These are phyloP conservation scores for Arthrobotrys sinensis DNA, from an alignment of 2,329 filamentous ascomycete species.

Conservation along the genomic window DNA sequence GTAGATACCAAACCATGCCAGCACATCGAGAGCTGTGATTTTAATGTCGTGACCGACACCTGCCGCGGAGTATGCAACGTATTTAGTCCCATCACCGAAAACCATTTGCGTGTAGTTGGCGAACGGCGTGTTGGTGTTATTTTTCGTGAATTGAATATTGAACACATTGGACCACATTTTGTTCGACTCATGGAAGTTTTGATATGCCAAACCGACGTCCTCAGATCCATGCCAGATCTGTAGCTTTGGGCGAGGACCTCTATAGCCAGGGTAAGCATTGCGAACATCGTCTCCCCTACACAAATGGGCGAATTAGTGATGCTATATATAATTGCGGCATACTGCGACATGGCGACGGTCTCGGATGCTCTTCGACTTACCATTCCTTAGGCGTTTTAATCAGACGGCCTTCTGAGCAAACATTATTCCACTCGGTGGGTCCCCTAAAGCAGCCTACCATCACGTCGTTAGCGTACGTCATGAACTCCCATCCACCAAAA, in stretches of 20 bases:
- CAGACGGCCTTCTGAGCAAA: conserved; percentile 35
- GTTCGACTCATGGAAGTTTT: conserved; percentile 64
- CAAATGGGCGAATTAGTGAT: not conserved
- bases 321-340: not conserved
- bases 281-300: conserved; percentile 64
- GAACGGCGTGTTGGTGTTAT: conserved; percentile 64
- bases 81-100: conserved; percentile 66
- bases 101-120: conserved; percentile 66
- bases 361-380: not conserved
- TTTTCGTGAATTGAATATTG: conserved; percentile 61
- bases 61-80: conserved; percentile 66
- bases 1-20: conserved; percentile 52
- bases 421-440: conserved; percentile 35
- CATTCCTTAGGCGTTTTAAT: conserved; percentile 52
- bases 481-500: not conserved
- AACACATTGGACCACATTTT: conserved; percentile 64
- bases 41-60: conserved; percentile 60
- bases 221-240: conserved; percentile 67
- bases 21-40: conserved; percentile 36
- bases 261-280: conserved; percentile 67
- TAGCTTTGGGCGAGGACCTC: conserved; percentile 66
- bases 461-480: not conserved
- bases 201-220: conserved; percentile 65
- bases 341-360: too few species aligned
- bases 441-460: conserved; percentile 65